A percentile compares a stretch with the other conserved stretches of the same genome.
These are phyloP conservation scores for Vigna reflexopilosa DNA, from an alignment of 306 rosid genomes.

Conservation along the genomic window DNA sequence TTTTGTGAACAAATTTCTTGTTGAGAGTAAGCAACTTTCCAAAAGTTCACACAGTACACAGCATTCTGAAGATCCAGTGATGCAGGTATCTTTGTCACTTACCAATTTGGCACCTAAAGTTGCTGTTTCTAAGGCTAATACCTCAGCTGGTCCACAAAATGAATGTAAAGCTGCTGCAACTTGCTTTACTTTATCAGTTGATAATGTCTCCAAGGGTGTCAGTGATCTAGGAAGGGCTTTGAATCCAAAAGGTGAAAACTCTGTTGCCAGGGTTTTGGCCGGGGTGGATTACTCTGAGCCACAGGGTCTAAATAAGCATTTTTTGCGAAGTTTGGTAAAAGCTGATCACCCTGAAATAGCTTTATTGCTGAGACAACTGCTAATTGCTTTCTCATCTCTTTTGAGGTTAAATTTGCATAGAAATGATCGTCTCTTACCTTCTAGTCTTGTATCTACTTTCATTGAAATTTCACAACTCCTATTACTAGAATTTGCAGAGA, in stretches of 20 bases:
- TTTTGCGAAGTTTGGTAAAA: conserved; percentile 69
- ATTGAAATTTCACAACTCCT: conserved; percentile 66
- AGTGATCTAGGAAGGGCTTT: conserved; percentile 42
- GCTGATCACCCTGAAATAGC: conserved; percentile 69
- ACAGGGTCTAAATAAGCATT: conserved; percentile 57
- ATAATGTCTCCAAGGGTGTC: conserved; percentile 41
- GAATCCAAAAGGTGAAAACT: conserved; percentile 47
- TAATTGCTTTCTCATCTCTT: conserved; percentile 72
- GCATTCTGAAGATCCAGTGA: conserved; percentile 43
- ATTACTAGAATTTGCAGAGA: conserved; percentile 65
- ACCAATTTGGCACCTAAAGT: conserved; percentile 35
- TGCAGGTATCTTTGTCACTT: conserved; percentile 29
- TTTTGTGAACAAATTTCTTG: conserved; percentile 58
- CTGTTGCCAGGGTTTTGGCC: conserved; percentile 57
- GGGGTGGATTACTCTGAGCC: conserved; percentile 56
- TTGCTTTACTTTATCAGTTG: conserved; percentile 46
- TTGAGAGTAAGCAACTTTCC: conserved; percentile 47
- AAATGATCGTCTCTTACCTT: conserved; percentile 51
- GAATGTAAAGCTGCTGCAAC: conserved; percentile 48
- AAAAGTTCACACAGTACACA: conserved; percentile 50
- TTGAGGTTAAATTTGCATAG: conserved; percentile 67
- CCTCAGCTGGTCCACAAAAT: conserved; percentile 36
- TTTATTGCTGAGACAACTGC: conserved; percentile 74
- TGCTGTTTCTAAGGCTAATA: conserved; percentile 44
- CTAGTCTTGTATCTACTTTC: conserved; percentile 57